phyloP scores from a whole-genome alignment of 768 basidiomycete genomes.

The Nidularia sp. region DNA sequence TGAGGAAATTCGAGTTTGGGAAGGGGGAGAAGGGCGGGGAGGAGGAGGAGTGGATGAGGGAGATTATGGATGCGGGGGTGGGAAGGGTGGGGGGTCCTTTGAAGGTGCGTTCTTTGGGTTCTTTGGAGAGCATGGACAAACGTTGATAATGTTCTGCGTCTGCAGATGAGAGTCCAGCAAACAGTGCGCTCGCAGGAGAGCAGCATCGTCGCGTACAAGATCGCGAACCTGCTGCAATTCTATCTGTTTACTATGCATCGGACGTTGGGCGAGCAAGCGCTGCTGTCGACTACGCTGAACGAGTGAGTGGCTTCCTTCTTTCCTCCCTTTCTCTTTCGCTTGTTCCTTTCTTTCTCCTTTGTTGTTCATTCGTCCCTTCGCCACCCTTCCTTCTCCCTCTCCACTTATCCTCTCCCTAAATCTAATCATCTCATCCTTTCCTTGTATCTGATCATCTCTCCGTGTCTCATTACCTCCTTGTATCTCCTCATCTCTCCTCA shows the following conservation, averaged over 20 bases:
- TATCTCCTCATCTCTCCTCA: too few relatives aligned
- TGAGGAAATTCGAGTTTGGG: constrained; percentile 38
- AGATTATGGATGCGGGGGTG: constrained; percentile 78
- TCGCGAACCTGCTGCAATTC: constrained; percentile 93
- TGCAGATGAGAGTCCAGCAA: constrained; percentile 84
- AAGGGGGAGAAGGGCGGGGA: constrained; percentile 32
- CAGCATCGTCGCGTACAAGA: constrained; percentile 86
- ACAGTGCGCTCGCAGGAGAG: constrained; percentile 93
- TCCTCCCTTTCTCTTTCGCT: too few relatives aligned
- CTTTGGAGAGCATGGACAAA: not conserved
- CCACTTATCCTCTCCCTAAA: too few relatives aligned
- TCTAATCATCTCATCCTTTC: too few relatives aligned
- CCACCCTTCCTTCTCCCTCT: too few relatives aligned
- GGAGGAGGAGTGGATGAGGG: constrained; percentile 76
- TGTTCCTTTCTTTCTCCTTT: too few relatives aligned
- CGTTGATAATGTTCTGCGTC: not conserved
- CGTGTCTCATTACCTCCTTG: too few relatives aligned
- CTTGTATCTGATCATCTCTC: too few relatives aligned
- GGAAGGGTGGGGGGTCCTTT: constrained; percentile 86
- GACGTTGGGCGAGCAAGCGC: constrained; percentile 82
- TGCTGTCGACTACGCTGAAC: constrained; percentile 69
- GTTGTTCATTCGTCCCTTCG: too few relatives aligned
- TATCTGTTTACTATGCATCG: constrained; percentile 90
- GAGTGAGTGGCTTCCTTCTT: constrained; percentile 51
- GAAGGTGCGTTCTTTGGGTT: constrained; percentile 45